Conservation (phyloP, 2,329 filamentous ascomycete species). For the Elsinoe arachidis region DNA sequence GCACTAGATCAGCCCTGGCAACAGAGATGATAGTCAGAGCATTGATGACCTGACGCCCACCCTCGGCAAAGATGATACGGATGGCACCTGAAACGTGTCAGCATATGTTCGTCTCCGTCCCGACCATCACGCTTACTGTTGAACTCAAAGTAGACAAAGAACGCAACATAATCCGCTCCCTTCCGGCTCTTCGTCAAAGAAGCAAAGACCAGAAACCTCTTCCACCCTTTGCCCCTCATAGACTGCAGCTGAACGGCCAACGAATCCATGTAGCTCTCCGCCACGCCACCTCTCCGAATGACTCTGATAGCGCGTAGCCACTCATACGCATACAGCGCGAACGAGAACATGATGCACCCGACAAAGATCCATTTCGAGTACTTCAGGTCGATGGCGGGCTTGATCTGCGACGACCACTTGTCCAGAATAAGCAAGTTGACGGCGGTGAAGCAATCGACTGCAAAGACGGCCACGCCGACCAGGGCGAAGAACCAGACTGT, state of each 20-base stretch:
- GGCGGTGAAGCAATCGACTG: constrained; percentile 85
- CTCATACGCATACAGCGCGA: constrained; percentile 71
- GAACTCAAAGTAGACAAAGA: constrained; percentile 83
- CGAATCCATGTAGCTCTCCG: constrained; percentile 83
- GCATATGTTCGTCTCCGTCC: constrained; percentile 7
- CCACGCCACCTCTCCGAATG: constrained; percentile 76
- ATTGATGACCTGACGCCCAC: constrained; percentile 85
- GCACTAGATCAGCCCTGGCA: constrained; percentile 65
- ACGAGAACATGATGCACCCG: constrained; percentile 82
- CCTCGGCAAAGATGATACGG: constrained; percentile 81
- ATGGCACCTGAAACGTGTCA: constrained; percentile 60
- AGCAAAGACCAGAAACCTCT: constrained; percentile 84
- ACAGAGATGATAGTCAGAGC: constrained; percentile 81
- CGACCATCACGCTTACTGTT: constrained; percentile 37
- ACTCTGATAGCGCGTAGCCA: constrained; percentile 71
- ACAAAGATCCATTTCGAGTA: constrained; percentile 94
- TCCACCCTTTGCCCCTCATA: constrained; percentile 73
- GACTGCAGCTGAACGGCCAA: constrained; percentile 79
- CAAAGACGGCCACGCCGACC: constrained; percentile 75
- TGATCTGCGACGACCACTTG: constrained; percentile 75
- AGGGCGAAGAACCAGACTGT: constrained; percentile 76
- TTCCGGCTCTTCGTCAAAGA: constrained; percentile 87
- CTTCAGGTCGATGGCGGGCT: constrained; percentile 66
- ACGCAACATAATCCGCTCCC: constrained; percentile 78
- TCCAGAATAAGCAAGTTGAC: constrained; percentile 84